A percentile compares a stretch with the other conserved stretches of the same genome.
Conservation (phyloP, 108 stramenopile species). For the Stephanodiscus triporus region DNA sequence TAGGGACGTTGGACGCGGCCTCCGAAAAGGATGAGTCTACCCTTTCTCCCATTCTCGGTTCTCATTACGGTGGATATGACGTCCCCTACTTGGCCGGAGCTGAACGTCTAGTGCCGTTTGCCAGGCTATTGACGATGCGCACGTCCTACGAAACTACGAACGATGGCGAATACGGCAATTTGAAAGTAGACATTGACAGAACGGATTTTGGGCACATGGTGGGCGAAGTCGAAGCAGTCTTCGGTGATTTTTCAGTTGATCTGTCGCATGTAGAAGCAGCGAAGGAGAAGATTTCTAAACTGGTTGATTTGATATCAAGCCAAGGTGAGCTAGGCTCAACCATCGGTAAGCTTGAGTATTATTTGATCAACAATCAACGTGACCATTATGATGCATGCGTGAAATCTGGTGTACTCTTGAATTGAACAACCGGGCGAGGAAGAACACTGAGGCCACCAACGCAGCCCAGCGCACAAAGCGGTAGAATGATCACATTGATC, state of each 20-base stretch:
- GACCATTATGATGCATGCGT: conserved; percentile 38
- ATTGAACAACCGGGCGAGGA: too few species aligned
- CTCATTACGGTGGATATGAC: conserved; percentile 19
- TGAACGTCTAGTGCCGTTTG: conserved; percentile 39
- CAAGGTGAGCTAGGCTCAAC: conserved; percentile 1
- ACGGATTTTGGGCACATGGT: conserved; percentile 41
- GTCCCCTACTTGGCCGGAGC: conserved; percentile 36
- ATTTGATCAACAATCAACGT: conserved; percentile 30
- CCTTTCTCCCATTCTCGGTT: not conserved
- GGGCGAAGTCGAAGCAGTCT: conserved; percentile 47
- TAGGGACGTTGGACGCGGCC: not conserved
- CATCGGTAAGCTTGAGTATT: conserved; percentile 49
- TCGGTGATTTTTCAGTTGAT: conserved; percentile 11
- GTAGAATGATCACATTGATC: too few species aligned
- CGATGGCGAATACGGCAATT: conserved; percentile 13
- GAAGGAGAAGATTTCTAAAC: conserved; percentile 36
- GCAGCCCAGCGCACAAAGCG: too few species aligned
- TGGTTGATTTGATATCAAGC: conserved; percentile 35
- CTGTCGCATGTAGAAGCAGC: conserved; percentile 13
- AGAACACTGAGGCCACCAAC: too few species aligned
- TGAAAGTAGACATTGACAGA: conserved; percentile 48
- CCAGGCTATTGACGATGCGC: conserved; percentile 30
- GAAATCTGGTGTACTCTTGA: conserved; percentile 30
- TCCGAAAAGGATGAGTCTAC: not conserved
- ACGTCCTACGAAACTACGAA: conserved; percentile 26